Conservation (phyloP, 495 filamentous ascomycete genomes). For the Penicillium fimorum region DNA sequence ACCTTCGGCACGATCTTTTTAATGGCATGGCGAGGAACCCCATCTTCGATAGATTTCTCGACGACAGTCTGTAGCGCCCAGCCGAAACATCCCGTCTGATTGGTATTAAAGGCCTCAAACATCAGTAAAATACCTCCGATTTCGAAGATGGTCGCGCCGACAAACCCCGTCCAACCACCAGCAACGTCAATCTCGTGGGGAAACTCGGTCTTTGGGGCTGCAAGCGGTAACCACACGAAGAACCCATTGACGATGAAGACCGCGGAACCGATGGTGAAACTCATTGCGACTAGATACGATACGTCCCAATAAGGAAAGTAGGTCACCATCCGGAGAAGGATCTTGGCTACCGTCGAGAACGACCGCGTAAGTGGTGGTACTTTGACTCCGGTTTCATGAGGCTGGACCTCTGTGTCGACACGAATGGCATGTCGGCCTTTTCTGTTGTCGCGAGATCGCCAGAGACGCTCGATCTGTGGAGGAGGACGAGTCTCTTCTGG, state of each 20-base stretch:
- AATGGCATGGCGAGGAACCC: conserved; percentile 1
- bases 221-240: conserved; percentile 63
- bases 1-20: conserved; percentile 28
- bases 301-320: conserved; percentile 66
- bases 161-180: conserved; percentile 64
- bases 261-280: conserved; percentile 63
- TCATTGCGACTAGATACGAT: conserved; percentile 61
- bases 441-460: conserved; percentile 68
- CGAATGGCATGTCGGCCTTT: conserved; percentile 64
- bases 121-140: conserved; percentile 63
- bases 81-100: conserved; percentile 65
- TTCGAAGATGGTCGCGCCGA: conserved; percentile 70
- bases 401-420: conserved; percentile 34
- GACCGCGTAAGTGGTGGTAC: conserved; percentile 47
- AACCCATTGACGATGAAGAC: conserved; percentile 69
- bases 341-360: conserved; percentile 35
- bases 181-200: conserved; percentile 46
- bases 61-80: conserved; percentile 61
- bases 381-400: conserved; percentile 25
- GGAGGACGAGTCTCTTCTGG: conserved; percentile 5
- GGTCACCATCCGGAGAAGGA: conserved; percentile 55
- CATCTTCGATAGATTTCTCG: conserved; percentile 27
- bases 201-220: conserved; percentile 55
- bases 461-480: conserved; percentile 40
- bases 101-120: conserved; percentile 68